Base-by-base conservation (phyloP, 306 rosid genomes). In the Medicago ruthenica region DNA sequence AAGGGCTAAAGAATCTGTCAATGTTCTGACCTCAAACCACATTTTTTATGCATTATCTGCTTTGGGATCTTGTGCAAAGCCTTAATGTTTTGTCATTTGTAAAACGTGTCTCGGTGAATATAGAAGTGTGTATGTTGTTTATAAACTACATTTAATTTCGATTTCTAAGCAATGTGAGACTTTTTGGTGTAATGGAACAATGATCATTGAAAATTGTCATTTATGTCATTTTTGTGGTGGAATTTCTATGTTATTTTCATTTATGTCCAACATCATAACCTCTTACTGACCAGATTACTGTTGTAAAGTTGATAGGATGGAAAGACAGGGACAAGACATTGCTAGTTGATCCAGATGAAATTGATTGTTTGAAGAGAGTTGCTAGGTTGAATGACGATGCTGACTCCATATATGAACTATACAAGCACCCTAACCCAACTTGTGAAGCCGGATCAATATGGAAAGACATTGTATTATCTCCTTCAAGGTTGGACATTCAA, bases 401-500 rank as follows among this genome's bases (percentile, higher is more conserved):
- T 0, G 80, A 86, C 51, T 83, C 91, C 61, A 87, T 92, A 59
- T 78, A 92, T 80, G 92, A 96, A 76, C 99, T 96, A 67, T 92
- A 90, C 89, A 87, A 84, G 88, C 75, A 18, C 63, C 97, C 97
- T 0, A 92, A 87, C 79, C 97, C 99, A 59, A 86, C 88, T 48
- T 85, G 85, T 75, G 88, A 88, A 83, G 83, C 82, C 9, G 97
- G 96, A 27, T 90, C 99, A 0, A 79, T 96, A 68, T 96, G 98
- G 98, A 96, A 92, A 84, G 99, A 92, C 78, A 92, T 92, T 69
- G 96, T 90, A 16, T 85, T 92, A 45, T 96, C 98, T 21, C 96
- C 98, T 76, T 92, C 97, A 73, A 90, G 98, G 83, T 14, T 89
- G 78, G 84, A 88, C 80, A 86, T 92, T 70, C 99, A 90, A 71